phyloP scores from a whole-genome alignment of 2,329 filamentous ascomycete species.

The Penicillium griseofulvum region DNA sequence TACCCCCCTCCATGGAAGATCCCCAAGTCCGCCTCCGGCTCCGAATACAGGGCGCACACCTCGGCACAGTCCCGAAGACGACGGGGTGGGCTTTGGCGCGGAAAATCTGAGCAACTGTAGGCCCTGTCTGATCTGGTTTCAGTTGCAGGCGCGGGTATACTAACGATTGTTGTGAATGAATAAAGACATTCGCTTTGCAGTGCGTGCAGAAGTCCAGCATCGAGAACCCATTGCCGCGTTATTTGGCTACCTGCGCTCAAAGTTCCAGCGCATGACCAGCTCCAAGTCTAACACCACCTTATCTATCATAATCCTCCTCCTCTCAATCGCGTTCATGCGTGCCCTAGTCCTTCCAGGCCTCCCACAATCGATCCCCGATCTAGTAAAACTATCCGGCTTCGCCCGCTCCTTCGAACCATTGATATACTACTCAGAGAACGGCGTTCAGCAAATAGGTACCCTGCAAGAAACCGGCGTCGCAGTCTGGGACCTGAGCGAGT shows the following conservation, averaged over 20 bases:
- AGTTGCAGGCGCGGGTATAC: slow-evolving; percentile 32
- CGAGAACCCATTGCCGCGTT: slow-evolving; percentile 77
- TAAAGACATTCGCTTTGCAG: slow-evolving; percentile 80
- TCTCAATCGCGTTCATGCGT: slow-evolving; percentile 65
- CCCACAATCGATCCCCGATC: slow-evolving; percentile 69
- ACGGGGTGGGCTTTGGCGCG: slow-evolving; percentile 37
- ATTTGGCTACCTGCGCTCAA: slow-evolving; percentile 61
- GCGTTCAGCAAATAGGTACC: slow-evolving; percentile 79
- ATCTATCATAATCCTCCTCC: slow-evolving; percentile 59
- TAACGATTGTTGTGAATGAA: slow-evolving; percentile 29
- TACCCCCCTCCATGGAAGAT: slow-evolving; percentile 57
- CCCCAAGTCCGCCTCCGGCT: slow-evolving; percentile 52
- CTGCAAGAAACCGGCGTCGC: slow-evolving; percentile 88
- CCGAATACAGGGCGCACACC: slow-evolving; percentile 23
- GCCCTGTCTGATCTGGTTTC: slow-evolving; percentile 28
- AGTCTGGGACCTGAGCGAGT: slow-evolving; percentile 92
- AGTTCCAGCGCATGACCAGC: slow-evolving; percentile 60
- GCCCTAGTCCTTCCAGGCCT: slow-evolving; percentile 67
- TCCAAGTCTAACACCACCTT: slow-evolving; percentile 67
- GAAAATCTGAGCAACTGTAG: slow-evolving; percentile 53
- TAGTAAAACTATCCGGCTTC: slow-evolving; percentile 86
- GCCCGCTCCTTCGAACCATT: slow-evolving; percentile 90
- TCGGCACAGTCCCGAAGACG: slow-evolving; percentile 30
- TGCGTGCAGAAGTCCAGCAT: slow-evolving; percentile 85
- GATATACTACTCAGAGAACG: slow-evolving; percentile 91